Evolutionary conservation across 2,329 filamentous ascomycete genomes (phyloP).

Genomic region (Alternaria sp.): DNA sequence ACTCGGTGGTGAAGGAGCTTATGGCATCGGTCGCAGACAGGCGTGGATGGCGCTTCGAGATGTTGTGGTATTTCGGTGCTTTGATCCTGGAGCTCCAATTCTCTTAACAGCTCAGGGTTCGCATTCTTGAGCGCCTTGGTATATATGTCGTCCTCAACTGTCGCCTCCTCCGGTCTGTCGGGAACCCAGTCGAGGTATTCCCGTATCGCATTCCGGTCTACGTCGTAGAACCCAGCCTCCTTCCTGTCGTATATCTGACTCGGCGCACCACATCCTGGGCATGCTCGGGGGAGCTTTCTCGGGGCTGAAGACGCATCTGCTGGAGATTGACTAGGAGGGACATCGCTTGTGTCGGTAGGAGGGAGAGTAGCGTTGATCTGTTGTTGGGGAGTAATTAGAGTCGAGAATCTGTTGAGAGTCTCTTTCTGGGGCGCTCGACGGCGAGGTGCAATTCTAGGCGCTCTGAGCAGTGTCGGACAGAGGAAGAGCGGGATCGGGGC

Average conservation of each 20-base stretch:
- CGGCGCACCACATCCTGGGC: conserved; percentile 70
- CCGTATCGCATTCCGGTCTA: conserved; percentile 59
- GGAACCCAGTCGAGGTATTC: conserved; percentile 46
- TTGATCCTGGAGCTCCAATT: conserved; percentile 42
- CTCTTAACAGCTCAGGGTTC: conserved; percentile 38
- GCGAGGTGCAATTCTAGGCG: conserved; percentile 19
- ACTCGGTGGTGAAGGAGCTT: conserved; percentile 77
- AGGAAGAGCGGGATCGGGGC: conserved; percentile 46
- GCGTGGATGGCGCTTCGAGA: conserved; percentile 48
- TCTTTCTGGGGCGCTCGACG: conserved; percentile 15
- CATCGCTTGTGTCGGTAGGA: conserved; percentile 17
- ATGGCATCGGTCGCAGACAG: conserved; percentile 89
- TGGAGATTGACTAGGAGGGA: conserved; percentile 3
- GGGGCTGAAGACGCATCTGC: conserved; percentile 10
- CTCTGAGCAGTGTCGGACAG: conserved; percentile 46
- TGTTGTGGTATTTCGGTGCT: conserved; percentile 24
- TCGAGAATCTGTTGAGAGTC: conserved; percentile 36
- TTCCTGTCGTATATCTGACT: conserved; percentile 64
- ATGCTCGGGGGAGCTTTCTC: conserved; percentile 59
- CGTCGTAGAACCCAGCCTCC: conserved; percentile 66
- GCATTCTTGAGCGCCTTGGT: conserved; percentile 46
- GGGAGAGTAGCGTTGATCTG: conserved; percentile 21
- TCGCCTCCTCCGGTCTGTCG: conserved; percentile 27
- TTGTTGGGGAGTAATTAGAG: conserved; percentile 30
- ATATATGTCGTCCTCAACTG: conserved; percentile 50